phyloP scores from a whole-genome alignment of 2,329 filamentous ascomycete species.

The Penicillium sclerotiorum region DNA sequence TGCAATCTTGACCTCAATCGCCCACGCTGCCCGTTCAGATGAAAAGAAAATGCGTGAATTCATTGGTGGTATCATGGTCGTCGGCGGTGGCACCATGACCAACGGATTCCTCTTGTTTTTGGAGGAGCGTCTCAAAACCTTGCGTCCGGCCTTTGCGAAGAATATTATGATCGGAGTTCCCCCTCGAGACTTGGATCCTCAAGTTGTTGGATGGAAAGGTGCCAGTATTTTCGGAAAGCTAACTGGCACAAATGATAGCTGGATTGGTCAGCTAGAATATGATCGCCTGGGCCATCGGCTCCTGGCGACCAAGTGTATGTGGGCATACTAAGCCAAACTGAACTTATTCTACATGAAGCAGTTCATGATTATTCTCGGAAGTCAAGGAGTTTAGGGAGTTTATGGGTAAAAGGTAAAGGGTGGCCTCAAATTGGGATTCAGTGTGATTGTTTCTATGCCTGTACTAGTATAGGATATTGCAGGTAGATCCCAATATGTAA shows the following conservation, averaged over 20 bases:
- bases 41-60: slow-evolving; percentile 93
- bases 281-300: slow-evolving; percentile 80
- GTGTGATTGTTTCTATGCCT: too few relatives aligned
- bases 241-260: slow-evolving; percentile 84
- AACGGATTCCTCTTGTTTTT: slow-evolving; percentile 78
- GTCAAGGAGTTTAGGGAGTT: too few relatives aligned
- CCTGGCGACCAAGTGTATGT: slow-evolving; percentile 78
- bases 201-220: slow-evolving; percentile 98
- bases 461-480: too few relatives aligned
- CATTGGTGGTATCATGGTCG: slow-evolving; percentile 84
- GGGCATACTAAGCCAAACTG: slow-evolving; percentile 57
- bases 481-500: too few relatives aligned
- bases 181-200: slow-evolving; percentile 93
- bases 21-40: slow-evolving; percentile 82
- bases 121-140: slow-evolving; percentile 75
- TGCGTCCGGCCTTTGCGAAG: slow-evolving; percentile 64
- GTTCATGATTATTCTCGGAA: too few relatives aligned
- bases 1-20: slow-evolving; percentile 86
- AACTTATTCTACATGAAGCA: too few relatives aligned
- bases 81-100: slow-evolving; percentile 81
- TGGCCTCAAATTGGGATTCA: too few relatives aligned
- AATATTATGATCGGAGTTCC: slow-evolving; percentile 67
- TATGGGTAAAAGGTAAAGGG: too few relatives aligned
- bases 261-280: slow-evolving; percentile 87
- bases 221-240: slow-evolving; percentile 94